A percentile compares a stretch with the other conserved stretches of the same genome.
Evolutionary conservation across 768 basidiomycete genomes (phyloP).

Genomic region (Lactarius trivialis): DNA sequence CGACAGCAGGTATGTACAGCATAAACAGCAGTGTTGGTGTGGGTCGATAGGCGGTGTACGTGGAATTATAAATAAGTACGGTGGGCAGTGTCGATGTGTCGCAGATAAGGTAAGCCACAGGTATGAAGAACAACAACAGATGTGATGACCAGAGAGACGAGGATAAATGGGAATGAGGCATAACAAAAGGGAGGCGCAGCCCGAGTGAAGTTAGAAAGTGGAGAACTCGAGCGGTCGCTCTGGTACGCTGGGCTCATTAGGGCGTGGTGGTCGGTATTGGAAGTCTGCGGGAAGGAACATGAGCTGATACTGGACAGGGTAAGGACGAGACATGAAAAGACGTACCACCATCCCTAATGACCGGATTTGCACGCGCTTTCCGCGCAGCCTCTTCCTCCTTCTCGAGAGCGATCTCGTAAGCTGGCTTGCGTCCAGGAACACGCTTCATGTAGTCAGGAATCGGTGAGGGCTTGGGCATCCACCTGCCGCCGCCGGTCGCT

Average conservation of each 20-base stretch:
- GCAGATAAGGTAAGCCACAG: constrained; percentile 9
- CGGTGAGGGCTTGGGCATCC: constrained; percentile 56
- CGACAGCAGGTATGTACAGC: constrained; percentile 20
- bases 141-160: constrained; percentile 3
- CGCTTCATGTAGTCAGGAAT: constrained; percentile 40
- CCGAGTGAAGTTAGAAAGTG: constrained; percentile 44
- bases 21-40: constrained; percentile 2
- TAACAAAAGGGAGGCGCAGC: not conserved
- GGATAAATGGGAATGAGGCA: not conserved
- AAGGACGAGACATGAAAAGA: not conserved
- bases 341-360: constrained; percentile 50
- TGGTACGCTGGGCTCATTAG: constrained; percentile 39
- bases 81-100: constrained; percentile 4
- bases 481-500: constrained; percentile 71
- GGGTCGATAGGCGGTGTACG: not conserved
- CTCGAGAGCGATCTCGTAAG: constrained; percentile 66
- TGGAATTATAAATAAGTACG: constrained; percentile 5
- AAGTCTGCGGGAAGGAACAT: constrained; percentile 38
- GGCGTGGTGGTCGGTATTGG: constrained; percentile 54
- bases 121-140: constrained; percentile 12
- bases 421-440: constrained; percentile 60
- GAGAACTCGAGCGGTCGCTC: constrained; percentile 48
- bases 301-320: not conserved
- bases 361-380: constrained; percentile 48
- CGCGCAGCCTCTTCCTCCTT: constrained; percentile 51